Evolutionary conservation across 768 basidiomycete genomes (phyloP), one percentile per base, ranked within the genome.

Genomic region (Phylloporus rhodoxanthus): DNA sequence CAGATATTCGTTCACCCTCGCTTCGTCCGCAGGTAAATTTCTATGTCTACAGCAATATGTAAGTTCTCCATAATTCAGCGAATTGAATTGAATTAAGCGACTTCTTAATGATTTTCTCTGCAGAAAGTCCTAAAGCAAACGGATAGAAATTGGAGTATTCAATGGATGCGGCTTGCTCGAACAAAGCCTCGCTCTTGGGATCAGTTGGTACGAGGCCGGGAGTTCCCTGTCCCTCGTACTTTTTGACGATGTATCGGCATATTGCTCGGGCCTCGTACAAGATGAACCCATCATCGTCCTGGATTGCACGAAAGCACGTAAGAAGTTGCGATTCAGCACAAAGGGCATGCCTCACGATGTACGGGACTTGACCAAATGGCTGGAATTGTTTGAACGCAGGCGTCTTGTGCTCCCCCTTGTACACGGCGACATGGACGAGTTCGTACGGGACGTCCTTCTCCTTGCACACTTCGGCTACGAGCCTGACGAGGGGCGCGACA

Each of bases 101-200:
- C 80, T 62, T 64, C 53, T 79, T 79, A 52, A 75, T 70, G n/a
- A 80, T 57, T 53, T 71, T 73, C 62, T 87, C 82, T 4, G 46
- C 52, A 7, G 72, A 67, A 5, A 80, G 63, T 2, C 62, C 66
- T 14, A 58, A 45, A 0, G 75, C 82, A 49, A 60, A 70, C 0
- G 73, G 63, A 45, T 85, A 73, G 52, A 85, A 87, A 59, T 81
- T 61, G 14, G 43, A 47, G 43, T 40, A 39, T 33, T 63, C 58
- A 34, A 63, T 32, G 1, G 61, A 63, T 19, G 52, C 50, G 3
- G 54, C 61, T 34, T 63, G 58, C 41, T 65, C 54, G 17, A 65
- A 66, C 5, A 55, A 20, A 10, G 54, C 58, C 25, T 48, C 56
- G 33, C 10, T 28, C 36, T 50, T 21, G 17, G 48, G 47, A 26